Conservation (phyloP, 768 basidiomycete genomes). For the Boletus barrowsii region DNA sequence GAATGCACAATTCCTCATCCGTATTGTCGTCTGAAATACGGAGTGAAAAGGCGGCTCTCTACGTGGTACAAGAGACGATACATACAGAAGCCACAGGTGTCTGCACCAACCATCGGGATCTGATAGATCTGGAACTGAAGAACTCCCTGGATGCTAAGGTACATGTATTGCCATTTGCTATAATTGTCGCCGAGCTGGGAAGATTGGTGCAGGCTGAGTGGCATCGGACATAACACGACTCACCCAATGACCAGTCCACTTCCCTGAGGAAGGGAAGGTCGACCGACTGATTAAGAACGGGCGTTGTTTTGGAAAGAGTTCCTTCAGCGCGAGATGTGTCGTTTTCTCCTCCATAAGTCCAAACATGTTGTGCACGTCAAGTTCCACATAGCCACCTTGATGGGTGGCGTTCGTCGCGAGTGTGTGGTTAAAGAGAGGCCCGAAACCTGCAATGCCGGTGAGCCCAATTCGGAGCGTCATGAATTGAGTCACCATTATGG, state of each 20-base stretch:
- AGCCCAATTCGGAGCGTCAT: not conserved
- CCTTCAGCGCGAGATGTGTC: constrained; percentile 54
- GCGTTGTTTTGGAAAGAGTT: constrained; percentile 52
- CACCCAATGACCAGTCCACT: constrained; percentile 70
- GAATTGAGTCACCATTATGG: constrained; percentile 52
- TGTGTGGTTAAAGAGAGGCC: constrained; percentile 48
- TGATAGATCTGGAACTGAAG: constrained; percentile 81
- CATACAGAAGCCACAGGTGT: constrained; percentile 42
- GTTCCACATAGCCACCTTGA: constrained; percentile 53
- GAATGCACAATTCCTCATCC: constrained; percentile 4
- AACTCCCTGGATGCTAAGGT: constrained; percentile 67
- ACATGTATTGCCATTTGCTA: constrained; percentile 69
- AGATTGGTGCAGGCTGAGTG: constrained; percentile 27
- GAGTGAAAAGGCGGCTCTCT: not conserved
- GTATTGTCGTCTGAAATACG: constrained; percentile 7
- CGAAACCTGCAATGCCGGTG: constrained; percentile 39
- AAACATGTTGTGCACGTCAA: constrained; percentile 68
- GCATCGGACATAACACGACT: not conserved
- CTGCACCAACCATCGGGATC: constrained; percentile 78
- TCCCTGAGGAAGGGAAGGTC: constrained; percentile 62
- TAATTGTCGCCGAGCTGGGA: constrained; percentile 67
- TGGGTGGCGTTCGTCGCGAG: constrained; percentile 71
- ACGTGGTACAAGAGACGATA: not conserved
- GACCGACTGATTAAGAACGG: constrained; percentile 70
- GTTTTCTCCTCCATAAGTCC: constrained; percentile 67